These are phyloP conservation scores for Fusarium pseudoanthophilum DNA, from an alignment of 2,329 filamentous ascomycete species.

Conservation along the genomic window DNA sequence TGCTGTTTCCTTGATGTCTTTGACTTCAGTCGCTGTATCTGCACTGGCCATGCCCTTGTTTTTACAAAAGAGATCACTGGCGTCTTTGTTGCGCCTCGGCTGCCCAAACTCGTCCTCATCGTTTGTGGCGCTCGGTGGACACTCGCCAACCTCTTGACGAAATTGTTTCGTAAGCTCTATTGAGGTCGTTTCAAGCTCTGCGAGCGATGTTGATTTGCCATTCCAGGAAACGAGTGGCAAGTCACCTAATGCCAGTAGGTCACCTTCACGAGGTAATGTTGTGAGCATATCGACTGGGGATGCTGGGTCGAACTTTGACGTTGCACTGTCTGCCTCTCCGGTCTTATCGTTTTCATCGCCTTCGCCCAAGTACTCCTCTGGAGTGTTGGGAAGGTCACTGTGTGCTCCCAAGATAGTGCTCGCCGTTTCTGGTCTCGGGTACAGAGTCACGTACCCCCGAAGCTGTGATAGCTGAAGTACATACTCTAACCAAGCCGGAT, in stretches of 20 bases:
- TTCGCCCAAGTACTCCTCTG: constrained; percentile 71
- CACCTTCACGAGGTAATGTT: constrained; percentile 57
- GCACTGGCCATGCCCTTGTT: constrained; percentile 18
- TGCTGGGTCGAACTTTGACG: constrained; percentile 53
- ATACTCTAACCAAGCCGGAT: constrained; percentile 83
- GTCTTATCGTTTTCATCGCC: constrained; percentile 42
- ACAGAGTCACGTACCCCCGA: constrained; percentile 81
- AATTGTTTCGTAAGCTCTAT: constrained; percentile 68
- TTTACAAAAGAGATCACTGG: constrained; percentile 74
- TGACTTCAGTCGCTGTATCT: neutral
- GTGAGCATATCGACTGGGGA: constrained; percentile 59
- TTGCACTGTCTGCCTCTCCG: constrained; percentile 46
- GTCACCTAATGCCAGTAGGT: constrained; percentile 56
- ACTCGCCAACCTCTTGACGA: constrained; percentile 74
- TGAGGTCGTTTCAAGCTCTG: constrained; percentile 57
- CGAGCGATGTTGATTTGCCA: constrained; percentile 59
- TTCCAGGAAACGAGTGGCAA: constrained; percentile 73
- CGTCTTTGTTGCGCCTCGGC: constrained; percentile 49
- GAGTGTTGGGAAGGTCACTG: constrained; percentile 75
- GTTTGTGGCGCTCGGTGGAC: constrained; percentile 49
- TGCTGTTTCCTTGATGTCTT: constrained; percentile 37
- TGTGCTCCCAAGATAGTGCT: constrained; percentile 77
- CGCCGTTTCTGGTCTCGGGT: constrained; percentile 71
- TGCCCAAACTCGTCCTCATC: constrained; percentile 32
- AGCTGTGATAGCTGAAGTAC: constrained; percentile 79